Conservation (phyloP, 176 grass and related monocot species). For the Carex scoparia region DNA sequence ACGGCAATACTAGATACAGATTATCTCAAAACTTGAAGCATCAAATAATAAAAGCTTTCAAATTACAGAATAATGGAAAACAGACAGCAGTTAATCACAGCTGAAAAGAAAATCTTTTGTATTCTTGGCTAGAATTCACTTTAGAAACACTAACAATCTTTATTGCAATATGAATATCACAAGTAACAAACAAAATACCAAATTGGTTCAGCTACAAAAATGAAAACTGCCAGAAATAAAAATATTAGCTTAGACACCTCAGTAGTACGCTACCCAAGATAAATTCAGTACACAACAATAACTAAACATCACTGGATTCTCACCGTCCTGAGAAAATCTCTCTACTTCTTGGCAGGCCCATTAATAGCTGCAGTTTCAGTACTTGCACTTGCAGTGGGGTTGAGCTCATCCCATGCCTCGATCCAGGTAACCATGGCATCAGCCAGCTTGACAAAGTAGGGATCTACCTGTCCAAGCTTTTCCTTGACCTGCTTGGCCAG, state of each 20-base stretch:
- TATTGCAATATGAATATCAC: constrained; percentile 22
- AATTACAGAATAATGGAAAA: not conserved
- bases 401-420: constrained; percentile 48
- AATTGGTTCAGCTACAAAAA: constrained; percentile 25
- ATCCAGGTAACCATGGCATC: constrained; percentile 54
- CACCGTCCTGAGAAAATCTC: not conserved
- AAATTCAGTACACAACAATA: constrained; percentile 24
- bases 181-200: constrained; percentile 18
- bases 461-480: constrained; percentile 39
- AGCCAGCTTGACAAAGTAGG: constrained; percentile 38
- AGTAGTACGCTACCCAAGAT: constrained; percentile 13
- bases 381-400: constrained; percentile 16
- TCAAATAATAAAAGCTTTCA: not conserved
- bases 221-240: constrained; percentile 17
- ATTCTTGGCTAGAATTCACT: constrained; percentile 5
- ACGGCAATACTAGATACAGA: not conserved
- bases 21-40: not conserved
- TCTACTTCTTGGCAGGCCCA: constrained; percentile 31
- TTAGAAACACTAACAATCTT: constrained; percentile 14
- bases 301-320: constrained; percentile 9
- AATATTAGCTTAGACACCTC: constrained; percentile 14
- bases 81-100: not conserved
- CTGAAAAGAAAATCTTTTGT: not conserved
- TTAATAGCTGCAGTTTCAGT: constrained; percentile 12
- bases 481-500: constrained; percentile 72